These are phyloP conservation scores for Pisolithus microcarpus DNA, from an alignment of 768 basidiomycete species.

Conservation along the genomic window DNA sequence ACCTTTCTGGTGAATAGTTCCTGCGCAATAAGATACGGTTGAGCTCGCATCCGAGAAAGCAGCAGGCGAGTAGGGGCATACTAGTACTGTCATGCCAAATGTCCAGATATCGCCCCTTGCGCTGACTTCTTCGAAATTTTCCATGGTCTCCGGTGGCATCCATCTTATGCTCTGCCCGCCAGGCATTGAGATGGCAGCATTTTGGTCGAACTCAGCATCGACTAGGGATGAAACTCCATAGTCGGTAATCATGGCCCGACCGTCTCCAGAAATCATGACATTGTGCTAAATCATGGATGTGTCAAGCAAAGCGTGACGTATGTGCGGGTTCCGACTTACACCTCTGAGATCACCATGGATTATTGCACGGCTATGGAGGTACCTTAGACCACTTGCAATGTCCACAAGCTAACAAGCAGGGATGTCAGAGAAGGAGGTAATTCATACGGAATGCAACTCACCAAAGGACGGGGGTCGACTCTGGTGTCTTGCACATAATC, in stretches of 20 bases:
- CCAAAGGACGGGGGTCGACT: background rate
- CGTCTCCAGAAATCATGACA: background rate
- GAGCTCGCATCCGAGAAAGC: background rate
- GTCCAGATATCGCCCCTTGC: background rate
- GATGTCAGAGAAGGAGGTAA: background rate
- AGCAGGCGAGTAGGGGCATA: background rate
- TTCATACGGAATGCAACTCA: background rate
- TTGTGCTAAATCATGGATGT: background rate
- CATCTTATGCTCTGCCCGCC: background rate
- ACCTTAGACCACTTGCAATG: background rate
- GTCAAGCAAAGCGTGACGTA: background rate
- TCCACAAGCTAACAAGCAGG: background rate
- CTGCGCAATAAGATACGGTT: background rate
- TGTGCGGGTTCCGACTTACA: background rate
- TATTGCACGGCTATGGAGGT: background rate
- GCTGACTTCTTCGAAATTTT: background rate
- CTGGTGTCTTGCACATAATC: background rate
- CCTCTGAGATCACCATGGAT: constrained; percentile 1
- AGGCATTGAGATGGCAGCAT: background rate
- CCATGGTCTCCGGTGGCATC: background rate
- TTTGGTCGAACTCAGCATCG: background rate
- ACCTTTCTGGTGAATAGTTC: background rate
- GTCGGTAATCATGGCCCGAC: background rate
- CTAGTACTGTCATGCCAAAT: background rate
- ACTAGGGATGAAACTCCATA: background rate